Base-by-base conservation (phyloP, 257 asterid species). In the Capsicum rhomboideum region DNA sequence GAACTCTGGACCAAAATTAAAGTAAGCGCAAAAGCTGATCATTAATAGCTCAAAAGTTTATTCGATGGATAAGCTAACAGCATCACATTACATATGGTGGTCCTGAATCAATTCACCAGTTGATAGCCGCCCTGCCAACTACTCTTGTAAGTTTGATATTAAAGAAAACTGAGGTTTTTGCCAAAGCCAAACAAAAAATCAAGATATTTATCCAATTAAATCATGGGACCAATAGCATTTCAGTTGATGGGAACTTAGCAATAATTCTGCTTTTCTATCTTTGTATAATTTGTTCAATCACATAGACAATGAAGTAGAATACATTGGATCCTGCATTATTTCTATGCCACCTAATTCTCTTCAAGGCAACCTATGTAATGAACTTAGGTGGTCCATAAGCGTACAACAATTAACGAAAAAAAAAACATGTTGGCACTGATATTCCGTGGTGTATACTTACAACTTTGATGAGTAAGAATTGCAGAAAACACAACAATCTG, bases 401-500 rank as follows among this genome's bases (percentile, higher is more conserved):
- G 64, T 31, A 77, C 40, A n/a, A 69, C 61, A 79, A 56, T 4
- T 52, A 63, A 63, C 64, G 68, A 52, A 74, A 81, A 37, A 31
- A 20, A 53, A n/a, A 66, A 83, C 83, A 28, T 5, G 40, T 56
- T 23, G 16, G 34, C 18, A 17, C 10, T 77, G 49, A 50, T 84
- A 23, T 54, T 13, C 14, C 8, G 17, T 58, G 26, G 28, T 28
- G 63, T 53, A n/a, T 59, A 63, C 86, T 79, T 82, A 79, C 74
- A 72, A 31, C 37, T 49, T 78, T 40, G 82, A 56, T 4, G 83
- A 79, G 59, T 85, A 84, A 46, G 88, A 89, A 83, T 89, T 88
- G 87, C 90, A 85, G 82, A 90, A 84, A 74, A 91, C 79, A 52
- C 94, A 86, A 56, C 85, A 90, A 77, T 88, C 86, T 9, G 86